Evolutionary conservation across 1,284 basidiomycete genomes (phyloP), one percentile per base, ranked within the genome.

Genomic region (Melampsora abietis-canadensis): DNA sequence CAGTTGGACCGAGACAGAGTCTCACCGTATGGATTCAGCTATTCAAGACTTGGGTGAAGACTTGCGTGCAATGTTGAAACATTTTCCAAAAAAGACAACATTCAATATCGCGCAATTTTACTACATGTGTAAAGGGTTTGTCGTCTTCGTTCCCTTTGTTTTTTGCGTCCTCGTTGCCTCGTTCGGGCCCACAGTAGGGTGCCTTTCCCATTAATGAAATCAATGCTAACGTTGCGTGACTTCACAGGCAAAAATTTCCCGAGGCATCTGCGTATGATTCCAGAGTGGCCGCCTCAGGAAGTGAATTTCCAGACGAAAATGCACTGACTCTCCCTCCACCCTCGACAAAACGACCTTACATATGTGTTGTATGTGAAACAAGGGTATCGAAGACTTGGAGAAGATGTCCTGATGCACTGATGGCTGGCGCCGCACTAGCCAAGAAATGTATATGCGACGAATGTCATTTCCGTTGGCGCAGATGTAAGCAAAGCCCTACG

Each of bases 71-170:
- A 75, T 75, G 65, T 37, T 60, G 34, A 66, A 66, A 63, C 24
- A 48, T 17, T 75, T 75, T 27, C 65, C 72, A 17, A 75, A 75
- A 44, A 75, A 75, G 60, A 62, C 14, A 37, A 40, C 40, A 12
- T 59, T 31, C 3, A 65, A 75, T 44, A 54, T 75, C 17, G 66
- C 72, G 0, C 66, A 67, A 17, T 67, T 67, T 54, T 75, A 67
- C 24, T 75, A 75, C 34, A 75, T 75, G 72, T 66, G 66, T 21
- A 75, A 75, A 75, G 72, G 72, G 72, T 75, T 14, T n/a, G 72
- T 67, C 54, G 21, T 46, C 10, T 51, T n/a, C 12, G 7, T 62
- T 62, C 27, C 3, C 14, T 31, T 21, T 27, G 30, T 17, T 61
- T 17, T 51, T 24, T 19, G n/a, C n/a, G n/a, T n/a, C n/a, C n/a